Base-by-base conservation (phyloP, 495 filamentous ascomycete species). In the Aspergillus mulundensis region DNA sequence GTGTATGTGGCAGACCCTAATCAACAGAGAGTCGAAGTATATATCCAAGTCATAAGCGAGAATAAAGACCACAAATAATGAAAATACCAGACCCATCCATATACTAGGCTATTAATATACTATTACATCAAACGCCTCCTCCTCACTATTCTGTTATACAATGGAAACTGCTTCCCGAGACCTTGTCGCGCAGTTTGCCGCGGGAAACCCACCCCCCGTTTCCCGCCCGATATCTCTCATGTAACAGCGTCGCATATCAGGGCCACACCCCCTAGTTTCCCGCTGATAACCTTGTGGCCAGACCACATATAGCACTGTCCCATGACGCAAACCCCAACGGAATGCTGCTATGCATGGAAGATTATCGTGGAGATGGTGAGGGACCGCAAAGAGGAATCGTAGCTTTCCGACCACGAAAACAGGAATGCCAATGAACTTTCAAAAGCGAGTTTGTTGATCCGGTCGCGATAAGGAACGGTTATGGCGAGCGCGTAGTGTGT, bases 271-370 rank as follows among this genome's bases (percentile, higher is more conserved):
- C 18, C 47, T 12, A 20, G 46, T 70, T 67, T 68, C 60, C 69
- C 67, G 67, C 53, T 59, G 68, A 72, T 70, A 74, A 70, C 67
- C 67, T 68, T 67, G 61, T 54, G 63, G 65, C 62, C 60, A 61
- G 61, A 39, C 56, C 55, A 52, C 64, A 47, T 46, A 45, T 43
- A 40, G 40, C 41, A 32, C 25, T 25, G 21, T 46, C 34, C 6
- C 50, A 62, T 67, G 61, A 66, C 61, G 58, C 63, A 66, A 58
- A 42, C 41, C 44, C 4, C 8, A 8, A 49, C 56, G 59, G 28
- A 30, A 30, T 25, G 41, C 18, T 28, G 30, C 32, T 54, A 43
- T 16, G 3, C 18, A 4, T 23, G 42, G 3, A 4, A 24, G 19
- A 45, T 36, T 36, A 36, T 36, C 32, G 32, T 36, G 32, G 32